These are phyloP conservation scores for Botrytis paeoniae DNA, from an alignment of 2,329 filamentous ascomycete genomes.

Conservation along the genomic window DNA sequence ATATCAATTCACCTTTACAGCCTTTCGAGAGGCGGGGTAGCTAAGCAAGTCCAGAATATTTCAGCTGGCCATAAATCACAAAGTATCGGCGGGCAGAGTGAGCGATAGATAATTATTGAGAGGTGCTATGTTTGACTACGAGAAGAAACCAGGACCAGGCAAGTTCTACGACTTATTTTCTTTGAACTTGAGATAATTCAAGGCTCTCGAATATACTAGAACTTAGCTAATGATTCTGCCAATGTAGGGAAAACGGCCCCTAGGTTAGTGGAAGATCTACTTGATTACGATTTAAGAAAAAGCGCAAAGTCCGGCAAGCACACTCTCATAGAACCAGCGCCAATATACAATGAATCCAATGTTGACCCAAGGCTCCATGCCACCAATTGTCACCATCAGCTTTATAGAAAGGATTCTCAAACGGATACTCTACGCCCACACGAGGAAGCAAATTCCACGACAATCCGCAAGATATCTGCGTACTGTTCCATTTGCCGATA, in stretches of 20 bases:
- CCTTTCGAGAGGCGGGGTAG: conserved; percentile 14
- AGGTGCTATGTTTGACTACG: conserved; percentile 14
- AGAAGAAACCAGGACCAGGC: conserved; percentile 18
- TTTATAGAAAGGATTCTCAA: conserved; percentile 55
- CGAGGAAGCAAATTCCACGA: conserved; percentile 39
- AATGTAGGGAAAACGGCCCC: conserved; percentile 50
- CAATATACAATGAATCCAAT: conserved; percentile 43
- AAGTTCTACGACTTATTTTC: conserved; percentile 8
- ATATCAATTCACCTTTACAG: background rate
- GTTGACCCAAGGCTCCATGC: conserved; percentile 35
- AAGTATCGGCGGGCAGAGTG: background rate
- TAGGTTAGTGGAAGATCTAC: conserved; percentile 45
- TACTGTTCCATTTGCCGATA: conserved; percentile 60
- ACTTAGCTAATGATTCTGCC: conserved; percentile 6
- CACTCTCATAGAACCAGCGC: conserved; percentile 56
- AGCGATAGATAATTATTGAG: background rate
- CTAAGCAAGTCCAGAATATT: background rate
- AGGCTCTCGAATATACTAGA: background rate
- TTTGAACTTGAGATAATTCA: background rate
- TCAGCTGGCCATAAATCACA: conserved; percentile 2
- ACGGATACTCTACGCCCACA: conserved; percentile 45
- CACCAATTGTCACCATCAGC: conserved; percentile 56
- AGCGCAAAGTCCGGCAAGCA: conserved; percentile 39
- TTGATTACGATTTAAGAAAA: conserved; percentile 44
- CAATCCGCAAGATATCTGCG: conserved; percentile 55